A percentile compares a stretch with the other conserved stretches of the same genome.
These are phyloP conservation scores for Pneumocystis oryctolagi DNA, from an alignment of 1,139 yeast species.

Conservation along the genomic window DNA sequence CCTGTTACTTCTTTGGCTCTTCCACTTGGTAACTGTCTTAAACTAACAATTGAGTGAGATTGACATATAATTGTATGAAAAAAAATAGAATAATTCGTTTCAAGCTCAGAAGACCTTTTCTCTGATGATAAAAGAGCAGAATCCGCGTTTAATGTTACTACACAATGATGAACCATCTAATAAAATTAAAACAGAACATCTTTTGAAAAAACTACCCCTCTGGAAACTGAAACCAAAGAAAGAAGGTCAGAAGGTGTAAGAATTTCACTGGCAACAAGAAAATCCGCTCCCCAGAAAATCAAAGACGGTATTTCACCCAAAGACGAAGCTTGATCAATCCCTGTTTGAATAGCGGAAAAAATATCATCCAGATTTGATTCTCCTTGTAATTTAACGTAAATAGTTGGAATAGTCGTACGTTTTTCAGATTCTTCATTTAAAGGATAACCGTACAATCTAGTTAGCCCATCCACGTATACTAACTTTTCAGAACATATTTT, in stretches of 20 bases:
- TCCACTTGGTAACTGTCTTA: slow-evolving; percentile 13
- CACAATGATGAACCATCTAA: not conserved
- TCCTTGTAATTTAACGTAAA: not conserved
- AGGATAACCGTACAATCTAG: slow-evolving; percentile 1
- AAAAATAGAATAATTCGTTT: not conserved
- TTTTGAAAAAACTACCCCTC: slow-evolving; percentile 4
- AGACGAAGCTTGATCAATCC: not conserved
- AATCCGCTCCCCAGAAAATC: slow-evolving; percentile 8
- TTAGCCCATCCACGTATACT: slow-evolving; percentile 10
- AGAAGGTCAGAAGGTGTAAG: not conserved
- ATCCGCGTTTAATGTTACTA: not conserved
- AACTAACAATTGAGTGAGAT: slow-evolving; percentile 11
- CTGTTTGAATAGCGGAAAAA: not conserved
- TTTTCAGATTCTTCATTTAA: not conserved
- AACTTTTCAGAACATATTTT: slow-evolving; percentile 2
- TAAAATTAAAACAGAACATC: not conserved
- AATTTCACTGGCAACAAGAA: slow-evolving; percentile 9
- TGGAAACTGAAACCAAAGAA: not conserved
- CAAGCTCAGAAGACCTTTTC: not conserved
- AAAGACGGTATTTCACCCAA: not conserved
- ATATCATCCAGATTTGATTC: slow-evolving; percentile 1
- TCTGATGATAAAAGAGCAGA: not conserved
- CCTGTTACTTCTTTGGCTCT: slow-evolving; percentile 15
- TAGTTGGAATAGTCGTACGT: not conserved
- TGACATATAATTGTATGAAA: slow-evolving; percentile 4